Evolutionary conservation across 2,329 filamentous ascomycete genomes (phyloP).

Genomic region (Pestalotiopsis sp.): DNA sequence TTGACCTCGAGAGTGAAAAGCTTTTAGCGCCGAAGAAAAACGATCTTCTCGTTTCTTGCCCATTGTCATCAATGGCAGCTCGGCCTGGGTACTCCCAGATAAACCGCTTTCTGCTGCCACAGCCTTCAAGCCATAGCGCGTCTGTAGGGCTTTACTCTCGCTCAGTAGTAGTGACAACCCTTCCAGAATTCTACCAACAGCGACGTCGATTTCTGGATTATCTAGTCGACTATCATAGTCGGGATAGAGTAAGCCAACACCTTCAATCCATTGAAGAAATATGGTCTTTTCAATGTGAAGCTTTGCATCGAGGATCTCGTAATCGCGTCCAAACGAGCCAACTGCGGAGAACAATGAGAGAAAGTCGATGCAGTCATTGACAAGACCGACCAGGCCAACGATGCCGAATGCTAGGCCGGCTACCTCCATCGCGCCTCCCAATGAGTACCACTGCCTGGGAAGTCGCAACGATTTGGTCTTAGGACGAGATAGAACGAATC

Average conservation of each 20-base stretch:
- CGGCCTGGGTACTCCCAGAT: too few relatives aligned
- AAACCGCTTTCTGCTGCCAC: too few relatives aligned
- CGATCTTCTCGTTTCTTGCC: not conserved
- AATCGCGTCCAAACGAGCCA: constrained; percentile 12
- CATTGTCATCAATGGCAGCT: too few relatives aligned
- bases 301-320: constrained; percentile 14
- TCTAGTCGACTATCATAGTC: not conserved
- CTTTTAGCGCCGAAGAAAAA: not conserved
- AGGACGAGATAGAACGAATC: too few relatives aligned
- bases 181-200: not conserved
- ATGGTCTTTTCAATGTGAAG: constrained; percentile 16
- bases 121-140: too few relatives aligned
- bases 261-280: constrained; percentile 15
- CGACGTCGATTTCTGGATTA: not conserved
- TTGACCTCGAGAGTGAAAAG: not conserved
- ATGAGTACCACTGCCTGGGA: too few relatives aligned
- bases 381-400: constrained; percentile 32
- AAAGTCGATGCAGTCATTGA: constrained; percentile 14
- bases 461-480: too few relatives aligned
- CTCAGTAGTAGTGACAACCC: not conserved
- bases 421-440: not conserved
- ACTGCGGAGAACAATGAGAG: constrained; percentile 1
- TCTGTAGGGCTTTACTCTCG: not conserved
- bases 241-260: not conserved
- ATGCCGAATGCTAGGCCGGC: constrained; percentile 21